Evolutionary conservation across 148 eudicot species (phyloP).

Genomic region (Nepenthes gracilis): DNA sequence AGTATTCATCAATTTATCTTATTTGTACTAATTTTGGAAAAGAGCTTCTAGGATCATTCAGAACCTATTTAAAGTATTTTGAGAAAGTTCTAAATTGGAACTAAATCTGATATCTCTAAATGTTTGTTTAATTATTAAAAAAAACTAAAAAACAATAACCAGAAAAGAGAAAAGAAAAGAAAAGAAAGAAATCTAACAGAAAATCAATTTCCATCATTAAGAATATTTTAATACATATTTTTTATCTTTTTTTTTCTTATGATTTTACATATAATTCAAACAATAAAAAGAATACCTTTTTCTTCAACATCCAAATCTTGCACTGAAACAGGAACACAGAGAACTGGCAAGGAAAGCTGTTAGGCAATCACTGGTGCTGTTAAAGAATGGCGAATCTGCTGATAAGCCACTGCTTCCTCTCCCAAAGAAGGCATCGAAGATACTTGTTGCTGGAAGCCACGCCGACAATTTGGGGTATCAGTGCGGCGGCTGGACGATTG

Average conservation of each 20-base stretch:
- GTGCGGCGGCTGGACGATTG: conserved; percentile 52
- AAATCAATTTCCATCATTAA: too few relatives aligned
- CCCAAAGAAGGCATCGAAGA: conserved; percentile 33
- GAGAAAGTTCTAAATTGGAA: too few relatives aligned
- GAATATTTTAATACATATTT: too few relatives aligned
- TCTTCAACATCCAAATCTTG: background rate
- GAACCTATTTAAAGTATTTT: too few relatives aligned
- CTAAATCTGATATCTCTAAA: too few relatives aligned
- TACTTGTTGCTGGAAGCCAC: conserved; percentile 42
- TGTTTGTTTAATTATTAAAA: too few relatives aligned
- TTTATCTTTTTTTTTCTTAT: background rate
- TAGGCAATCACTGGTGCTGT: conserved; percentile 37
- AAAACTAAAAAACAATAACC: too few relatives aligned
- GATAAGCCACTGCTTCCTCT: conserved; percentile 31
- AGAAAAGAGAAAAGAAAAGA: too few relatives aligned
- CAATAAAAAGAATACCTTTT: background rate
- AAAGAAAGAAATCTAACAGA: too few relatives aligned
- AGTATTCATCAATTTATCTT: too few relatives aligned
- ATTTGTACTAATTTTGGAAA: too few relatives aligned
- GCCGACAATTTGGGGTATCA: conserved; percentile 47
- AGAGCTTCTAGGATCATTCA: too few relatives aligned
- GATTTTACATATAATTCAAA: background rate
- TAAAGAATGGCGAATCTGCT: conserved; percentile 28
- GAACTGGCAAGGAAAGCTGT: conserved; percentile 49
- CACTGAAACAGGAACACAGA: conserved; percentile 29